Evolutionary conservation across 768 basidiomycete genomes (phyloP).

Genomic region (Trametes maxima): DNA sequence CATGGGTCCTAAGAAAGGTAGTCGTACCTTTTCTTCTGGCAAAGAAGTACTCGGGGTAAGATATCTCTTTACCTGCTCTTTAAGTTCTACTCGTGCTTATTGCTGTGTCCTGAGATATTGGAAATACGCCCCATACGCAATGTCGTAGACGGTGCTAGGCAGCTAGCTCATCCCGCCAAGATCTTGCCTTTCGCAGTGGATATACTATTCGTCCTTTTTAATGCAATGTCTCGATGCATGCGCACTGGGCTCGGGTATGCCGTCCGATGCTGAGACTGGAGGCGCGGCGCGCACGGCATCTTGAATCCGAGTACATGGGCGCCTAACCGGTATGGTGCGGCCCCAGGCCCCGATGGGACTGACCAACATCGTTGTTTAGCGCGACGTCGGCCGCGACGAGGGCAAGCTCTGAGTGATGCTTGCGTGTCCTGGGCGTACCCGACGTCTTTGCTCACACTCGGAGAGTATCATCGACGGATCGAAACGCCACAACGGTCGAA

Average conservation of each 20-base stretch:
- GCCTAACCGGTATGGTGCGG: background rate
- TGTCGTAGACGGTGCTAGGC: slow-evolving; percentile 26
- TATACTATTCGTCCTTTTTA: background rate
- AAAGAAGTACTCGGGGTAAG: slow-evolving; percentile 39
- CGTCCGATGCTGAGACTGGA: no score
- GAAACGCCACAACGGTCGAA: slow-evolving; percentile 8
- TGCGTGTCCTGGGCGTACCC: no score
- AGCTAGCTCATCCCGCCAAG: no score
- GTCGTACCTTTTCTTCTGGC: slow-evolving; percentile 41
- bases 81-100: background rate
- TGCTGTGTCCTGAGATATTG: slow-evolving; percentile 34
- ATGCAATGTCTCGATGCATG: no score
- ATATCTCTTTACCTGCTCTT: no score
- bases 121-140: slow-evolving; percentile 41
- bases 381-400: background rate
- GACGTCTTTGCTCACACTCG: background rate
- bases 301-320: background rate
- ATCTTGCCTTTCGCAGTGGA: no score
- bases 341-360: background rate
- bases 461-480: background rate
- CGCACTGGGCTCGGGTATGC: no score
- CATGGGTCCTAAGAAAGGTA: slow-evolving; percentile 42
- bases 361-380: background rate
- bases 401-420: no score
- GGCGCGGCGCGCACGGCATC: no score